Conservation (phyloP, 2,329 filamentous ascomycete species). For the Cadophora sp. region DNA sequence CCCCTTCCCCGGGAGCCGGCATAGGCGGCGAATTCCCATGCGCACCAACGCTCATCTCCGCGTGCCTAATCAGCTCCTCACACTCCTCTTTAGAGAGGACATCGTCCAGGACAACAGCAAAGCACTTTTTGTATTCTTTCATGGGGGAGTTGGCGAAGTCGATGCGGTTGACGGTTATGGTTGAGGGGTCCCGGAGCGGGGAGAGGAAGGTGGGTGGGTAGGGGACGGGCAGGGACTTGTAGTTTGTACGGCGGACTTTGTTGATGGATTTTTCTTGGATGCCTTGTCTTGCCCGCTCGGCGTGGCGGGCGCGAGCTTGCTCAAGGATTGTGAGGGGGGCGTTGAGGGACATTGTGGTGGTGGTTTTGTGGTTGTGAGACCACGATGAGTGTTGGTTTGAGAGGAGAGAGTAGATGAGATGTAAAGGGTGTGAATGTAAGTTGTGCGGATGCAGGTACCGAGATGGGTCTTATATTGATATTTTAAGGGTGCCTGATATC, state of each 20-base stretch:
- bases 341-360: conserved; percentile 6
- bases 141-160: conserved; percentile 59
- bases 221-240: conserved; percentile 47
- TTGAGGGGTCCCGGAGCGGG: conserved; percentile 50
- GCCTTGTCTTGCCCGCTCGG: neutral
- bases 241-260: conserved; percentile 29
- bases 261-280: neutral
- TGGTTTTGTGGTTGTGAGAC: neutral
- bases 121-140: conserved; percentile 58
- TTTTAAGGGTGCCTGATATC: neutral
- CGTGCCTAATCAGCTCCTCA: conserved; percentile 55
- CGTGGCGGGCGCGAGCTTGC: conserved; percentile 15
- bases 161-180: conserved; percentile 56
- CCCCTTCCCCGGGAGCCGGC: neutral
- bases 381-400: neutral
- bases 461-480: neutral
- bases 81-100: conserved; percentile 69
- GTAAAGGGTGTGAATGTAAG: neutral
- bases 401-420: neutral
- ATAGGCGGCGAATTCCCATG: conserved; percentile 36
- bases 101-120: conserved; percentile 69
- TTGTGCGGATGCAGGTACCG: neutral
- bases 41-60: conserved; percentile 54
- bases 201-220: conserved; percentile 56
- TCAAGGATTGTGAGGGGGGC: conserved; percentile 6